Base-by-base conservation (phyloP, 495 filamentous ascomycete genomes). In the Parathielavia appendiculata region DNA sequence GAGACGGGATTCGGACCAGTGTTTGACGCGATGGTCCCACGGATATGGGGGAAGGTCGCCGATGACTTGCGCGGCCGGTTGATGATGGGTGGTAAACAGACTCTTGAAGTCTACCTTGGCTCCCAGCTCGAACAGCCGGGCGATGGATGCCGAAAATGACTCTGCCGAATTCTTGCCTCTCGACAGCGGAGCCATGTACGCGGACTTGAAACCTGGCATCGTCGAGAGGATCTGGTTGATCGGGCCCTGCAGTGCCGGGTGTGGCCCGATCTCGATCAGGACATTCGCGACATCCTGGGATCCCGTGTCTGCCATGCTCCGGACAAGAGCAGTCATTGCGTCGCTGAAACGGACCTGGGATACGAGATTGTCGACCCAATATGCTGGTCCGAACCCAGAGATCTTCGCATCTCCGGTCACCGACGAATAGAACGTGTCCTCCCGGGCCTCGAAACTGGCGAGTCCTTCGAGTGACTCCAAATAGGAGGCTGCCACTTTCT, bases 121-220 rank as follows among this genome's bases (percentile, higher is more conserved):
- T 2, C 45, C 45, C 13, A 30, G 23, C 22, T 30, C 23, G 45
- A 26, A 47, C 14, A 47, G 23, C 5, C 23, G 23, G 12, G 14
- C 45, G 5, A n/a, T 12, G 23, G 22, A 4, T 16, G 22, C 22
- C 45, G 23, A 32, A 4, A 47, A 5, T 1, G 45, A 14, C 11
- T 47, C 45, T 26, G 23, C 45, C n/a, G 47, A 35, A 34, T 51
- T 19, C 17, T 38, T 51, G 8, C 49, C 49, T 19, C 49, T n/a
- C 4, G 17, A 14, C 12, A 51, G 49, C n/a, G 49, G 11, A 19
- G n/a, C 34, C 32, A 13, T 8, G 35, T 51, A 51, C 19, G 49
- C 11, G 5, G 19, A 8, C 11, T 38, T 22, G 13, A n/a, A 30
- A 11, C 22, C 23, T 9, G n/a, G 12, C n/a, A 38, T 13, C 10